Conservation (phyloP, 192 early-diverging fungal species). For the Allomyces macrogynus region DNA sequence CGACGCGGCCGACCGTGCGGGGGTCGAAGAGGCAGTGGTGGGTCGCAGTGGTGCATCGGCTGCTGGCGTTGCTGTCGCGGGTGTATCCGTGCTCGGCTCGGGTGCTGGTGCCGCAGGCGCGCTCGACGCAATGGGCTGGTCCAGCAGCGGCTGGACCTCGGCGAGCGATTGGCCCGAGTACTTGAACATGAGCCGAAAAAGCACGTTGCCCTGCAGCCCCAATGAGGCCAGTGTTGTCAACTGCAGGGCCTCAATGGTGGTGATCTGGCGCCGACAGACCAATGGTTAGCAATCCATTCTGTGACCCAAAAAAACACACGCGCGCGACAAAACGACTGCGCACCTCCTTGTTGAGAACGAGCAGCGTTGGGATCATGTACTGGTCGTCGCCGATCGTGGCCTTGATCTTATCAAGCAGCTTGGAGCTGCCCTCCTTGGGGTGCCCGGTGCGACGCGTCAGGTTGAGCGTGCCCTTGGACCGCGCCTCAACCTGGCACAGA, state of each 20-base stretch:
- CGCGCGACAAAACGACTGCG: not conserved
- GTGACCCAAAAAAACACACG: too few relatives aligned
- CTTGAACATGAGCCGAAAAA: constrained; percentile 48
- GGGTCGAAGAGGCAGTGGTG: not conserved
- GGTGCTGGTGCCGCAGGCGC: too few relatives aligned
- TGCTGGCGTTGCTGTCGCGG: not conserved
- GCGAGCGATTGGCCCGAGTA: constrained; percentile 24
- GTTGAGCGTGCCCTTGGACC: constrained; percentile 24
- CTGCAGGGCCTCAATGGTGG: constrained; percentile 32
- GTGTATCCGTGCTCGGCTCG: constrained; percentile 5
- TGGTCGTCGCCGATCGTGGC: constrained; percentile 5
- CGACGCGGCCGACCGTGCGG: constrained; percentile 1
- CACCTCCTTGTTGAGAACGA: constrained; percentile 26
- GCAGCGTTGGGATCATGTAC: constrained; percentile 6
- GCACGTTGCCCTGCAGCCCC: constrained; percentile 46
- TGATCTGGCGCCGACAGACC: too few relatives aligned
- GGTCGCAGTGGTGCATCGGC: not conserved
- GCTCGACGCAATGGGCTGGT: too few relatives aligned
- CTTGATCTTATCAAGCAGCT: constrained; percentile 12
- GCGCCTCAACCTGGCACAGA: constrained; percentile 29
- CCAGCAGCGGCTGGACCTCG: constrained; percentile 11
- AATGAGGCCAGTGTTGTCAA: constrained; percentile 43
- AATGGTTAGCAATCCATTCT: too few relatives aligned
- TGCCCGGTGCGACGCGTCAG: constrained; percentile 23
- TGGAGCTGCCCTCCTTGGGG: constrained; percentile 12